Percentiles rank a stretch among this genome's conserved stretches.
Conservation (phyloP, 768 basidiomycete genomes). For the Amyloporia xantha region DNA sequence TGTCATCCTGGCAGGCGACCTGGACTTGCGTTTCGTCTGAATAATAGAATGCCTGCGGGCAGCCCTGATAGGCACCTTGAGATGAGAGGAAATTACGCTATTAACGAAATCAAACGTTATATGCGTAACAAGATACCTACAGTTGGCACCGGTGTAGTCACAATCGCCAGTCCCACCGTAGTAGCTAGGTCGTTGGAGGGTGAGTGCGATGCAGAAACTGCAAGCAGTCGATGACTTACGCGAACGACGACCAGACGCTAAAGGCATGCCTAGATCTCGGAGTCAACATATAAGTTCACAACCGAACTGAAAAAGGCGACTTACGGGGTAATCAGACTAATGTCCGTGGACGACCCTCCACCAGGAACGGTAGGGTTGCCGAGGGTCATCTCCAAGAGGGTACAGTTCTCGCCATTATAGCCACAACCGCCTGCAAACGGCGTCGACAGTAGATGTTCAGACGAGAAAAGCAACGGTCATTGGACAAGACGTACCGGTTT, state of each 20-base stretch:
- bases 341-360: slow-evolving; percentile 40
- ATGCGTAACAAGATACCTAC: slow-evolving; percentile 25
- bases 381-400: slow-evolving; percentile 42
- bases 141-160: slow-evolving; percentile 36
- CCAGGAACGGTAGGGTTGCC: slow-evolving; percentile 36
- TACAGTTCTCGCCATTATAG: slow-evolving; percentile 42
- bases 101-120: background rate
- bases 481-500: slow-evolving; percentile 30
- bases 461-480: too few species aligned
- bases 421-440: slow-evolving; percentile 30
- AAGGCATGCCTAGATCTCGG: slow-evolving; percentile 28
- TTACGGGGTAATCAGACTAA: slow-evolving; percentile 42
- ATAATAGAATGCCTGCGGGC: slow-evolving; percentile 37
- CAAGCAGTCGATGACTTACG: slow-evolving; percentile 19
- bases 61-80: slow-evolving; percentile 29
- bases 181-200: background rate
- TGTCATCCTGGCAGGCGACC: slow-evolving; percentile 34
- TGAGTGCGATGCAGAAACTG: too few species aligned
- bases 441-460: background rate
- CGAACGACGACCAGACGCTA: slow-evolving; percentile 34
- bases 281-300: background rate
- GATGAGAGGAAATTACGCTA: too few species aligned
- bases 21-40: slow-evolving; percentile 43
- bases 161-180: slow-evolving; percentile 26
- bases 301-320: slow-evolving; percentile 6